Base-by-base conservation (phyloP, 495 filamentous ascomycete genomes). In the Saxispiralis lemnorum region DNA sequence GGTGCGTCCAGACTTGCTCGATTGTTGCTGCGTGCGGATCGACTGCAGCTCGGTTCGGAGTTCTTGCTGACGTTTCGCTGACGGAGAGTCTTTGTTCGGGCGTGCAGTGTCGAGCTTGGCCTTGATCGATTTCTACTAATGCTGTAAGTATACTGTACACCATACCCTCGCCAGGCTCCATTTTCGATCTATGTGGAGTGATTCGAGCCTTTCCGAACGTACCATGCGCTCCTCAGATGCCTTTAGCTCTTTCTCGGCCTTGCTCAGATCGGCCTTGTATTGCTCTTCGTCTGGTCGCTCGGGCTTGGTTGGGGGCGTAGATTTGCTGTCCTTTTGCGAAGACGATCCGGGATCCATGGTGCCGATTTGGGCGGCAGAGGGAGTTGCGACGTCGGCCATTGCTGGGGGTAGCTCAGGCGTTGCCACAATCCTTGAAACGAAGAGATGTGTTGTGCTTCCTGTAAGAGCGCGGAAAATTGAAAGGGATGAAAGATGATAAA, bases 51-150 rank as follows among this genome's bases (percentile, higher is more conserved):
- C 73, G 32, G 70, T 60, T 49, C 79, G 76, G 37, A 95, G 78
- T 55, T 93, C 83, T 58, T 82, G 73, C 49, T 87, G 80, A 53
- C 74, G 76, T 66, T 87, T 82, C 44, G 68, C 75, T 20, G 67
- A 59, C 2, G 84, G 81, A 0, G 72, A 81, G 57, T 78, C 79
- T 59, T 72, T 68, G 60, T 83, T 84, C 60, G 79, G 77, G 21
- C 80, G 79, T 48, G 77, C 70, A 41, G 79, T 81, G 37, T 93
- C 83, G 51, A 95, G 68, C 63, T 93, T 93, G 53, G 76, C 71
- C 63, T 83, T 85, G 60, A 88, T 66, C 48, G 74, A 72, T 58
- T 80, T 85, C 88, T 97, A 49, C 32, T 14, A 13, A 33, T 20
- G 14, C 7, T 15, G 35, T 44, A 6, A 49, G 45, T 31, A 36